Percentiles rank a stretch among this genome's conserved stretches.
These are phyloP conservation scores for Fraxinus velutina DNA, from an alignment of 305 asterid species.

Conservation along the genomic window DNA sequence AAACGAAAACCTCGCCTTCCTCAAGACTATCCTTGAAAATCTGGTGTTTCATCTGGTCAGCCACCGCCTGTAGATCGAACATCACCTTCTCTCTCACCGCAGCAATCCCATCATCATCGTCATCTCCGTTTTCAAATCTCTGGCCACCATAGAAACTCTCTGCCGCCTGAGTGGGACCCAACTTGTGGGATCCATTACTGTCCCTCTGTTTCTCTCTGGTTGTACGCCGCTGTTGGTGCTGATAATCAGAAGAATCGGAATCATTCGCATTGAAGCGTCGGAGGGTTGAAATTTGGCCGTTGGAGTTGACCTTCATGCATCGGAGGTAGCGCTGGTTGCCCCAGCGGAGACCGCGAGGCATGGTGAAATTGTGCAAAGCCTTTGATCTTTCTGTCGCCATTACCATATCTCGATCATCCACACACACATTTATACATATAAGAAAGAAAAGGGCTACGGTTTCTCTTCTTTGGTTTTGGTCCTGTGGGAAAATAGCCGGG, in stretches of 20 bases:
- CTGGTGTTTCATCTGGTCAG: constrained; percentile 61
- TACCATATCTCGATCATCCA: constrained; percentile 27
- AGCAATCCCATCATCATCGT: constrained; percentile 26
- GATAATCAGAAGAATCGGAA: constrained; percentile 28
- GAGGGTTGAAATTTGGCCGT: constrained; percentile 41
- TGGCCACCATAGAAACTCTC: constrained; percentile 26
- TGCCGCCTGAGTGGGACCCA: constrained; percentile 26
- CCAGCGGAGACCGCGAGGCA: constrained; percentile 73
- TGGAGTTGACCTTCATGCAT: constrained; percentile 61
- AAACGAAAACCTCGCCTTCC: constrained; percentile 31
- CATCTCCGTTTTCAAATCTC: constrained; percentile 22
- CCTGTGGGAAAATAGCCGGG: neutral
- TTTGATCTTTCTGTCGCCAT: constrained; percentile 38
- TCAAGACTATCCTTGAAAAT: constrained; percentile 48
- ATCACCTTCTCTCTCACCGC: constrained; percentile 70
- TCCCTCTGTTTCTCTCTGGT: constrained; percentile 32
- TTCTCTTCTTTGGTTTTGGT: neutral
- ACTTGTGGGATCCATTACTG: constrained; percentile 29
- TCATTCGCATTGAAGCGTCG: constrained; percentile 33
- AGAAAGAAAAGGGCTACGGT: neutral
- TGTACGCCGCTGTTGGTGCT: constrained; percentile 38
- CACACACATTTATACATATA: constrained; percentile 13
- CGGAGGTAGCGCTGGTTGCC: constrained; percentile 67
- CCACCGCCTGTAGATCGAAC: constrained; percentile 74
- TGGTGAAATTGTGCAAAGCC: constrained; percentile 58